Evolutionary conservation across 164 flowering plant genomes (phyloP).

Genomic region (Nymphaea colorata): DNA sequence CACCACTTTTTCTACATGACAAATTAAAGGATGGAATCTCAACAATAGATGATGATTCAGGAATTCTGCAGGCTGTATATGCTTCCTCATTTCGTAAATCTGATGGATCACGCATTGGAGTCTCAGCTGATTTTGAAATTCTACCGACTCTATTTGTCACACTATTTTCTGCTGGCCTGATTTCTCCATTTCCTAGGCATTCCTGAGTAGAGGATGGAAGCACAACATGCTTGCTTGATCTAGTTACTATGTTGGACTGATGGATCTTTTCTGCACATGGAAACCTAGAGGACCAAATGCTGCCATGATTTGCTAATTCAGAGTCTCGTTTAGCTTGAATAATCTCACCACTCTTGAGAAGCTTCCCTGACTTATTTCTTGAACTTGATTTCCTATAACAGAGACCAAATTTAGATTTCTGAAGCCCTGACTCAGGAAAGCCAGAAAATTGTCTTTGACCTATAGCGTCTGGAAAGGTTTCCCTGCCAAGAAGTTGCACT

Average conservation of each 20-base stretch:
- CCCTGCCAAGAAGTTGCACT: not conserved
- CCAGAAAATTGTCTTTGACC: slow-evolving; percentile 9
- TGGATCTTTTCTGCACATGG: not conserved
- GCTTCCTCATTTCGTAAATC: not conserved
- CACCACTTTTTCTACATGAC: not conserved
- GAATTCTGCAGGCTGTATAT: not conserved
- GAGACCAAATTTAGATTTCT: slow-evolving; percentile 18
- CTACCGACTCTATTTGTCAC: not conserved
- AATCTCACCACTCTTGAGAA: slow-evolving; percentile 7
- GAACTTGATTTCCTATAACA: slow-evolving; percentile 20
- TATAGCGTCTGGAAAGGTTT: not conserved
- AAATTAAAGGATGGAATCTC: slow-evolving; percentile 18
- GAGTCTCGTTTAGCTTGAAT: slow-evolving; percentile 14
- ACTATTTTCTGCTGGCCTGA: not conserved
- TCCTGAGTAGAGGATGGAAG: not conserved
- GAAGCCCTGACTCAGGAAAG: slow-evolving; percentile 16
- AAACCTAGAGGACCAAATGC: not conserved
- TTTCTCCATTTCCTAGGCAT: not conserved
- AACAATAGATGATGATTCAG: slow-evolving; percentile 17
- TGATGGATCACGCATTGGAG: not conserved
- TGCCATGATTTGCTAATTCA: not conserved
- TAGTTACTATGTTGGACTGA: not conserved
- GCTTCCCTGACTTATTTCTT: slow-evolving; percentile 13
- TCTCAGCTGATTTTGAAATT: not conserved
- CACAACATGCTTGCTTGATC: not conserved